These are phyloP conservation scores for Termitomyces sp. DNA, from an alignment of 768 basidiomycete species.

Conservation along the genomic window DNA sequence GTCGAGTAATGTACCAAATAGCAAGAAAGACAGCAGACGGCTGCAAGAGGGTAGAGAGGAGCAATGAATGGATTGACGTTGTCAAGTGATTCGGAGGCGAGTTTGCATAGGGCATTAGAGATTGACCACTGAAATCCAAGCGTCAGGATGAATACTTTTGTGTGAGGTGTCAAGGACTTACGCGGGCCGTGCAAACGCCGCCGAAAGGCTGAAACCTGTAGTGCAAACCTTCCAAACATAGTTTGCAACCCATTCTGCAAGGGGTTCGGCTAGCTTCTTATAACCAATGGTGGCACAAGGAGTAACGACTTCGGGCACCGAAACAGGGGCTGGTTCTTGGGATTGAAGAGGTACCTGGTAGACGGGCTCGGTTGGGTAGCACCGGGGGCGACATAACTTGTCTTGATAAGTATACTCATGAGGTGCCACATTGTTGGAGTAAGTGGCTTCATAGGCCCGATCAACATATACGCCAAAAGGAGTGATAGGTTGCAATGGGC, in stretches of 20 bases:
- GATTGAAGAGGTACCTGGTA: slow-evolving; percentile 25
- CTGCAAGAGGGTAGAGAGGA: slow-evolving; percentile 77
- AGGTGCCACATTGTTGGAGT: slow-evolving; percentile 6
- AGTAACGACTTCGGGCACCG: slow-evolving; percentile 41
- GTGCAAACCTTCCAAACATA: slow-evolving; percentile 85
- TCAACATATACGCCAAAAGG: slow-evolving; percentile 78
- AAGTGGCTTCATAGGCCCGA: slow-evolving; percentile 34
- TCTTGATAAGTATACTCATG: slow-evolving; percentile 12
- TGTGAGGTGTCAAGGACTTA: slow-evolving; percentile 30
- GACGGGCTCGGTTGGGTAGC: slow-evolving; percentile 22
- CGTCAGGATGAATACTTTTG: slow-evolving; percentile 9
- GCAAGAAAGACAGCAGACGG: slow-evolving; percentile 78
- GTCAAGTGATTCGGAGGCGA: slow-evolving; percentile 53
- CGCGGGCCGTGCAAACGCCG: slow-evolving; percentile 49
- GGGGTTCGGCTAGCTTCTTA: slow-evolving; percentile 71
- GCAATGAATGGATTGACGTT: slow-evolving; percentile 62
- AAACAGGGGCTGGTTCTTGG: slow-evolving; percentile 36
- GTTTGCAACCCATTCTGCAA: slow-evolving; percentile 75
- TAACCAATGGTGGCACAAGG: slow-evolving; percentile 54
- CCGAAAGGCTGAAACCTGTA: slow-evolving; percentile 60
- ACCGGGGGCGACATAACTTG: slow-evolving; percentile 15
- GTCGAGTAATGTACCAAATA: slow-evolving; percentile 77
- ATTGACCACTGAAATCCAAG: slow-evolving; percentile 22
- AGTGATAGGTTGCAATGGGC: slow-evolving; percentile 71
- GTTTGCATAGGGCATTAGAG: slow-evolving; percentile 37